Conservation (phyloP, 305 asterid genomes). For the Striga hermonthica region DNA sequence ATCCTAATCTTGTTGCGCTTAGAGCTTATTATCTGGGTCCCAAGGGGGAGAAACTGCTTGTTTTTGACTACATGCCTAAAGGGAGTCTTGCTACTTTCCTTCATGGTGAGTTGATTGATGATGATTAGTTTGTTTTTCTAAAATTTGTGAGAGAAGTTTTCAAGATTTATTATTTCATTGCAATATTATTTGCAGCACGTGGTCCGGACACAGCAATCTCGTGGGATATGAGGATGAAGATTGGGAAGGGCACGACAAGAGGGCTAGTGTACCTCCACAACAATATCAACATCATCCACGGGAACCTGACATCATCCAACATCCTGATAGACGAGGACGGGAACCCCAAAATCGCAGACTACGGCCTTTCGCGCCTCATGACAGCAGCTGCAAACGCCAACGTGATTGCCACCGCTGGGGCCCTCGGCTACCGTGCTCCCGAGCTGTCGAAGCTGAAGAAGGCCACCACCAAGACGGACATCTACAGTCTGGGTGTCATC, state of each 20-base stretch:
- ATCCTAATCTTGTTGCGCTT: constrained; percentile 78
- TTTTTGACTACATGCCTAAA: constrained; percentile 85
- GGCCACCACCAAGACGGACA: constrained; percentile 83
- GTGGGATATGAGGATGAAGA: constrained; percentile 83
- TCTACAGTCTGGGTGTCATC: constrained; percentile 91
- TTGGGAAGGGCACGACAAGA: constrained; percentile 74
- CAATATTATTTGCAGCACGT: constrained; percentile 50
- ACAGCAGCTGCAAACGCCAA: constrained; percentile 82
- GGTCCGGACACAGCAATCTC: constrained; percentile 69
- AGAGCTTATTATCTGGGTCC: constrained; percentile 93
- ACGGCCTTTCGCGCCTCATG: constrained; percentile 81
- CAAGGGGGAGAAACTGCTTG: constrained; percentile 91
- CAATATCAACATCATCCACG: constrained; percentile 64
- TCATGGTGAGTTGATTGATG: constrained; percentile 51
- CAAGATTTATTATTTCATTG: neutral
- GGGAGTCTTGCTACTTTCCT: constrained; percentile 84
- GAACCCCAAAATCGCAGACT: constrained; percentile 70
- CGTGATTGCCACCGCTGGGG: constrained; percentile 87
- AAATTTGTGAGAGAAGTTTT: neutral
- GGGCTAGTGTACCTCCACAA: constrained; percentile 80
- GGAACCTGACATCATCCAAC: constrained; percentile 90
- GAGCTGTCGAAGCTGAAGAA: constrained; percentile 91
- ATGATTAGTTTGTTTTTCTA: neutral
- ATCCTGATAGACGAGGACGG: constrained; percentile 67
- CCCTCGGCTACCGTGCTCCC: constrained; percentile 91